Evolutionary conservation across 2,329 filamentous ascomycete genomes (phyloP).

Genomic region (Fusarium haematococcum): DNA sequence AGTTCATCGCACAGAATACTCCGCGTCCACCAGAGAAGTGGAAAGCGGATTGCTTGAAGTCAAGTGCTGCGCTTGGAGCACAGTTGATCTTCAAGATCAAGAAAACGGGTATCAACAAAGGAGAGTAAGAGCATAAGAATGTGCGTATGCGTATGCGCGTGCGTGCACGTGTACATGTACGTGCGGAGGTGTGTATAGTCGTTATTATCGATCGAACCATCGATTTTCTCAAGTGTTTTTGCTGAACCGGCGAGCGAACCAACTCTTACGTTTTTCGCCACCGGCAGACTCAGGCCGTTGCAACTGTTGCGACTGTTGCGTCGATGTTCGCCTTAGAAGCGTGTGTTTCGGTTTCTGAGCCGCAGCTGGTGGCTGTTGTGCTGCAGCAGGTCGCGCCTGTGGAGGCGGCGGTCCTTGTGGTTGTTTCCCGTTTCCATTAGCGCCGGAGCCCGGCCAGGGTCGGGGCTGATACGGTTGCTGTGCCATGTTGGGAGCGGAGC

Average conservation of each 20-base stretch:
- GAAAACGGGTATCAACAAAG: slow-evolving; percentile 46
- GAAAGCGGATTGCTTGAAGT: slow-evolving; percentile 4
- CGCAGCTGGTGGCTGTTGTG: slow-evolving; percentile 31
- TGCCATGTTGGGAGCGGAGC: slow-evolving; percentile 66
- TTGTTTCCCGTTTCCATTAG: slow-evolving; percentile 41
- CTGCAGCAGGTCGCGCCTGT: slow-evolving; percentile 36
- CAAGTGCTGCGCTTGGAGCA: not conserved
- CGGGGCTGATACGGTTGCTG: slow-evolving; percentile 56
- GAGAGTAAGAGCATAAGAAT: slow-evolving; percentile 31
- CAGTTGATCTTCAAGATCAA: slow-evolving; percentile 22
- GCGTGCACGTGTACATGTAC: not conserved
- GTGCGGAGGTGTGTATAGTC: slow-evolving; percentile 9
- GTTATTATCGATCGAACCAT: slow-evolving; percentile 5
- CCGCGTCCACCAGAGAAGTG: slow-evolving; percentile 7
- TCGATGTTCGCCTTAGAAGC: slow-evolving; percentile 46
- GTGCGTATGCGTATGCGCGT: slow-evolving; percentile 18
- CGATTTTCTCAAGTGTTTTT: slow-evolving; percentile 55
- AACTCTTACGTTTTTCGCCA: slow-evolving; percentile 86
- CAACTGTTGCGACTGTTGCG: slow-evolving; percentile 40
- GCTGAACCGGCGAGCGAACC: slow-evolving; percentile 87
- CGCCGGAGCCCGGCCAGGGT: slow-evolving; percentile 52
- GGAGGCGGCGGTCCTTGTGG: slow-evolving; percentile 43
- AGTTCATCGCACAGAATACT: slow-evolving; percentile 20
- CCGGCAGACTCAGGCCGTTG: slow-evolving; percentile 27
- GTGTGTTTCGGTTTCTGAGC: slow-evolving; percentile 46